These are phyloP conservation scores for Hypoxylon sp. DNA, from an alignment of 2,329 filamentous ascomycete genomes.

Conservation along the genomic window DNA sequence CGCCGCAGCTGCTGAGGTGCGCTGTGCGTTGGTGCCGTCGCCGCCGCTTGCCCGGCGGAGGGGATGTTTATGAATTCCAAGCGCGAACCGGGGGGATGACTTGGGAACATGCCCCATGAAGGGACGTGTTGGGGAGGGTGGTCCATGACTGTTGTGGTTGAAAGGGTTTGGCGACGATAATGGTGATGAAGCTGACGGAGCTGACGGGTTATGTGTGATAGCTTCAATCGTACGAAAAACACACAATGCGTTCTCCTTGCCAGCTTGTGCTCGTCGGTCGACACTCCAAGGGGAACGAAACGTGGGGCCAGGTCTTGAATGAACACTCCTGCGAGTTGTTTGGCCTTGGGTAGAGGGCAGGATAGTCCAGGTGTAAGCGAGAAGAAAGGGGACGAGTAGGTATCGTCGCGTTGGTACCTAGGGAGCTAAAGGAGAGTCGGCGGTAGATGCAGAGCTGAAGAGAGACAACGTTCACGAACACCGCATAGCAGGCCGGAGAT, in stretches of 20 bases:
- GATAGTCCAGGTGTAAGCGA: not conserved
- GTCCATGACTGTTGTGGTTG: not conserved
- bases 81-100: not conserved
- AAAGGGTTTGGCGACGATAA: not conserved
- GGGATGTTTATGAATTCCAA: not conserved
- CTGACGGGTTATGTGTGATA: not conserved
- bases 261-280: not conserved
- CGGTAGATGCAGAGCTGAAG: not conserved
- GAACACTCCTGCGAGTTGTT: not conserved
- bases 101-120: not conserved
- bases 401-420: not conserved
- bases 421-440: not conserved
- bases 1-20: not conserved
- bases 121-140: not conserved
- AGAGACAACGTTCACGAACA: not conserved
- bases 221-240: too few relatives aligned
- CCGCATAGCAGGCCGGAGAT: not conserved
- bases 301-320: not conserved
- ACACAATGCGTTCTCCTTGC: not conserved
- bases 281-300: not conserved
- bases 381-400: not conserved
- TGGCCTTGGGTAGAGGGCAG: not conserved
- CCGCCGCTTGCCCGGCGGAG: too few relatives aligned
- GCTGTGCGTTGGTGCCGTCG: not conserved
- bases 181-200: not conserved